Conservation (phyloP, 202 grass and related monocot species). For the Setaria italica region DNA sequence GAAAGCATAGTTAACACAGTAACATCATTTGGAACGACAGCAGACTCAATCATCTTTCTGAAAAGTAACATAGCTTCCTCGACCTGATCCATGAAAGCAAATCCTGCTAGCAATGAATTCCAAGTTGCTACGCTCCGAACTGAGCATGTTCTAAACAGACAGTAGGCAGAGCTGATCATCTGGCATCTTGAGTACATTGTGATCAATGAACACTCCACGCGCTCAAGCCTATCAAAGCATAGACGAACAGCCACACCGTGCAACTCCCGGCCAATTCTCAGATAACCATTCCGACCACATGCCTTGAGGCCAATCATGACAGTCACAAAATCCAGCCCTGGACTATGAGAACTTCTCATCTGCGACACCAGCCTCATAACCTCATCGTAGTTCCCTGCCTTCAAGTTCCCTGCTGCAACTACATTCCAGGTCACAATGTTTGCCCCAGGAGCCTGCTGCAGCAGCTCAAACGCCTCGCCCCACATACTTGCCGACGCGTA, state of each 20-base stretch:
- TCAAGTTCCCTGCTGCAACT: slow-evolving; percentile 45
- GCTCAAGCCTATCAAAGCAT: slow-evolving; percentile 44
- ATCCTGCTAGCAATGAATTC: slow-evolving; percentile 67
- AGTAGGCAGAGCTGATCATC: slow-evolving; percentile 41
- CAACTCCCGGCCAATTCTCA: slow-evolving; percentile 58
- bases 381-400: slow-evolving; percentile 48
- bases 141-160: slow-evolving; percentile 49
- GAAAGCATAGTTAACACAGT: slow-evolving; percentile 62
- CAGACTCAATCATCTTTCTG: slow-evolving; percentile 49
- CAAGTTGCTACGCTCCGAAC: slow-evolving; percentile 46
- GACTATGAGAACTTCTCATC: slow-evolving; percentile 40
- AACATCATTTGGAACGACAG: slow-evolving; percentile 50
- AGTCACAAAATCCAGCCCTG: slow-evolving; percentile 51
- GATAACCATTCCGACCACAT: slow-evolving; percentile 41
- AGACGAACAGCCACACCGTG: slow-evolving; percentile 52
- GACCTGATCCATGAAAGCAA: slow-evolving; percentile 44
- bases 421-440: slow-evolving; percentile 63
- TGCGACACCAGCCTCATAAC: slow-evolving; percentile 52
- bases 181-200: slow-evolving; percentile 72
- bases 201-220: slow-evolving; percentile 59
- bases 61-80: slow-evolving; percentile 62
- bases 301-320: slow-evolving; percentile 62
- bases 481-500: slow-evolving; percentile 44
- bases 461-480: slow-evolving; percentile 52
- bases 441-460: slow-evolving; percentile 44